A percentile compares a stretch with the other conserved stretches of the same genome.
Evolutionary conservation across 169 alveolate genomes (phyloP).

Genomic region (Eimeria acervulina): DNA sequence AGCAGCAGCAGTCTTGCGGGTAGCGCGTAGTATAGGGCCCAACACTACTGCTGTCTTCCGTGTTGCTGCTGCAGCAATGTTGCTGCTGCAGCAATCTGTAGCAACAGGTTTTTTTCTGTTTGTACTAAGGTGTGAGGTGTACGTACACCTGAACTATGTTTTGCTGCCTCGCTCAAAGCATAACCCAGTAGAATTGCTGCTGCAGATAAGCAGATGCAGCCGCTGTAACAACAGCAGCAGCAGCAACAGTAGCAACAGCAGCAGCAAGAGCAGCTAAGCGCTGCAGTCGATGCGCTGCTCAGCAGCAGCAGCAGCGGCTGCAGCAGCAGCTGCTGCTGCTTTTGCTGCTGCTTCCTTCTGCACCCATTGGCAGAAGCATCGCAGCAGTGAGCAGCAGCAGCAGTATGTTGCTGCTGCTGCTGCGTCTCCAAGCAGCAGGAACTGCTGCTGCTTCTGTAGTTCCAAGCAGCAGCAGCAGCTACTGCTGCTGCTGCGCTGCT

Average conservation of each 20-base stretch:
- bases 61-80: background rate
- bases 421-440: too few species aligned
- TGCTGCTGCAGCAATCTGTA: background rate
- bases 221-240: background rate
- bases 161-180: too few species aligned
- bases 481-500: background rate
- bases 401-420: background rate
- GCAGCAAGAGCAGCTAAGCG: too few species aligned
- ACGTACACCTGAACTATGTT: too few species aligned
- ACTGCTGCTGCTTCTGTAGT: too few species aligned
- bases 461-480: background rate
- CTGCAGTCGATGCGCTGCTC: too few species aligned
- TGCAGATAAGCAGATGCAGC: background rate
- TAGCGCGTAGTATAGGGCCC: too few species aligned
- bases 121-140: too few species aligned
- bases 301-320: background rate
- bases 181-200: too few species aligned
- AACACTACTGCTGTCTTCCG: too few species aligned
- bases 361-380: background rate
- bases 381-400: background rate
- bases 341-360: background rate
- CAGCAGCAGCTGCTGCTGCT: background rate
- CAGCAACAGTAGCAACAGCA: background rate
- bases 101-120: too few species aligned
- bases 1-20: conserved; percentile 31